A percentile compares a stretch with the other conserved stretches of the same genome.
These are phyloP conservation scores for Erysimum cheiranthoides DNA, from an alignment of 345 rosid genomes.

Conservation along the genomic window DNA sequence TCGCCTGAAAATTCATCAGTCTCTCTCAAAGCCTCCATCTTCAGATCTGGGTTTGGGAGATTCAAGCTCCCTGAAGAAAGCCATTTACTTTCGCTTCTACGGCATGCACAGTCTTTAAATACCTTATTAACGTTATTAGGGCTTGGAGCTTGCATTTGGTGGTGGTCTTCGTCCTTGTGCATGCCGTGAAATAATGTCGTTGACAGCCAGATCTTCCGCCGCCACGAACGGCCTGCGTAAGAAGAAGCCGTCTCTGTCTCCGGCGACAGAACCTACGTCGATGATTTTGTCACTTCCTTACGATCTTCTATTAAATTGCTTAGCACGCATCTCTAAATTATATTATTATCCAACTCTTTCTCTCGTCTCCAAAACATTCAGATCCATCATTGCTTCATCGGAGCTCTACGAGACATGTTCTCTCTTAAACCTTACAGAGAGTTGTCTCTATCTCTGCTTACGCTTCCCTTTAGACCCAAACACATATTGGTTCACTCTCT, in stretches of 20 bases:
- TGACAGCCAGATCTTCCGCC: neutral
- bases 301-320: neutral
- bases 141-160: too few species aligned
- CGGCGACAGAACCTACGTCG: neutral
- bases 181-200: neutral
- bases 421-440: neutral
- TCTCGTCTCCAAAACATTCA: neutral
- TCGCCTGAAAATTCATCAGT: too few species aligned
- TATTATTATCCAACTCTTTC: neutral
- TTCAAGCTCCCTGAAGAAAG: too few species aligned
- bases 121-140: too few species aligned
- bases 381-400: neutral
- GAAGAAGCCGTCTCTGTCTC: neutral
- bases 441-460: slow-evolving; percentile 16
- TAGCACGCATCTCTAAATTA: neutral
- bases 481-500: slow-evolving; percentile 21
- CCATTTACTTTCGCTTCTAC: too few species aligned
- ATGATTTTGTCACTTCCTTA: neutral
- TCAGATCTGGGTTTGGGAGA: too few species aligned
- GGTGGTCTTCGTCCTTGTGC: too few species aligned
- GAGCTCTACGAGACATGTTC: slow-evolving; percentile 11
- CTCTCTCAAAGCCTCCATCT: too few species aligned
- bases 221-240: neutral
- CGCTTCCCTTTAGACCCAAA: neutral
- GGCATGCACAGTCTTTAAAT: too few species aligned